Evolutionary conservation across 306 rosid genomes (phyloP), one percentile per base, ranked within the genome.

Genomic region (Pterocarpus santalinus): DNA sequence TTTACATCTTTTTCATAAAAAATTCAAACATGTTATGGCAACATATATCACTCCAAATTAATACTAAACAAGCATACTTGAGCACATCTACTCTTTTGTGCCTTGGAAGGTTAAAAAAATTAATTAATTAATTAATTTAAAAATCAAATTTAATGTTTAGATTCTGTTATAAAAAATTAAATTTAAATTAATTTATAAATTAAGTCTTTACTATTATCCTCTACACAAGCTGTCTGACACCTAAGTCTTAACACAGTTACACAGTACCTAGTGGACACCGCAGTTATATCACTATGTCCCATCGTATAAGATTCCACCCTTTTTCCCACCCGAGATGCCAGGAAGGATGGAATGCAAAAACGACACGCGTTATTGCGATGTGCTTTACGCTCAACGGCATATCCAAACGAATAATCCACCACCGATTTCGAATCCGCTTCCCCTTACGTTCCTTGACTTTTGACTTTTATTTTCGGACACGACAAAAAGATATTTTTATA

Each of bases 381-480:
- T 55, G 79, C 84, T 65, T 70, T 80, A 80, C 85, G 81, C 86
- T 76, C 64, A 11, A 17, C 12, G 46, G 85, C 89, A 86, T 81
- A 74, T 83, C 58, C 85, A 43, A 72, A 0, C 76, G 88, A 84
- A 84, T 83, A 88, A 81, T 76, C 85, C 86, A 13, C 64, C 70
- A 53, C 65, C 83, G 82, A 69, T 70, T 77, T 2, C 69, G 72
- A 87, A 84, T 63, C 76, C 34, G 62, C 75, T 77, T 33, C 85
- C 70, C 43, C 58, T 69, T 17, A 0, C 62, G 2, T 69, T 38
- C 69, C 62, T 76, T 55, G 15, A 70, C 80, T 81, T 69, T 73
- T 77, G 83, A 85, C 84, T 51, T 83, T 85, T 77, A 61, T 73
- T 22, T 11, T 46, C 73, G 53, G 4, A 51, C 76, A 73, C 70